Evolutionary conservation across 2,329 filamentous ascomycete species (phyloP), one percentile per base, ranked within the genome.

Genomic region (Colletotrichum lindemuthianum): DNA sequence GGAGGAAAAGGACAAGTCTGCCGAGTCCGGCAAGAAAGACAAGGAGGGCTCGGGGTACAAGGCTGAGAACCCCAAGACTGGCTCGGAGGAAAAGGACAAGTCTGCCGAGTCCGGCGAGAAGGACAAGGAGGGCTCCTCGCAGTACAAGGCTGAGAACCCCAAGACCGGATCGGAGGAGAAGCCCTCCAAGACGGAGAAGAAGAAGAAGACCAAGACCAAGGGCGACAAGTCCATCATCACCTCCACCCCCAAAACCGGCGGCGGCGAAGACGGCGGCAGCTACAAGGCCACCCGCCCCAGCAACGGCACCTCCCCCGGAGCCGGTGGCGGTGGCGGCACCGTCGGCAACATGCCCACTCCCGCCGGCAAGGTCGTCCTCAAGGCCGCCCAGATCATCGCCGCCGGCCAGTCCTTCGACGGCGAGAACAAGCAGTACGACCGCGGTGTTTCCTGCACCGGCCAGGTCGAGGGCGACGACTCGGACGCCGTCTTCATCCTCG

Each of bases 401-500:
- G 72, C 74, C 8, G 72, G 74, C 8, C 48, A 69, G 44, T n/a
- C 67, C 48, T 75, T 75, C 13, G 74, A 75, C 8, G 74, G 72
- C 34, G 68, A 69, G 9, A 70, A 72, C 50, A 69, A 60, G 49
- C 49, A 69, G 49, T 81, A 77, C 56, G 78, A 80, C 63, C 78
- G 78, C 41, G 77, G 78, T 5, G 73, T 74, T 33, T 72, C 72
- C 44, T 84, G 82, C 72, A 76, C 69, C n/a, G 78, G 71, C 5
- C 72, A 84, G 69, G 65, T 67, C 9, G 82, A 84, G 71, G 81
- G 81, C 55, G 75, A 71, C 70, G 74, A 80, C 66, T 61, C 71
- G 10, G 80, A 83, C 34, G 77, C 78, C 9, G 78, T 81, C 54
- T 81, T 81, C 66, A 70, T 79, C 51, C 75, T 81, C 32, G 72